A percentile compares a stretch with the other conserved stretches of the same genome.
Evolutionary conservation across 2,329 filamentous ascomycete species (phyloP).

Genomic region (Phialophora macrospora): DNA sequence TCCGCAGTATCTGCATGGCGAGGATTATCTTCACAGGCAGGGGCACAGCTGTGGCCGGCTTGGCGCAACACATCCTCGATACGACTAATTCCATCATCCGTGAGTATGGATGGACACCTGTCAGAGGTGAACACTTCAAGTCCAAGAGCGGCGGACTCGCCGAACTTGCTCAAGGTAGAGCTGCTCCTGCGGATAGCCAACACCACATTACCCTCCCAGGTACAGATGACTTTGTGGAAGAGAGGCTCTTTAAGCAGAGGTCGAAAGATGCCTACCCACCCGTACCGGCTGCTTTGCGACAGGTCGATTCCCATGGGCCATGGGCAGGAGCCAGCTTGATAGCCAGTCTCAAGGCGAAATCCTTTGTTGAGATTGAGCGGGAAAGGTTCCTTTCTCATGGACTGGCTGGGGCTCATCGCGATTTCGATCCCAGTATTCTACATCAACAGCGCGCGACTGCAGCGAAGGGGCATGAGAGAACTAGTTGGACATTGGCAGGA

Average conservation of each 20-base stretch:
- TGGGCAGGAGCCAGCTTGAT: slow-evolving; percentile 70
- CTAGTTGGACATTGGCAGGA: slow-evolving; percentile 56
- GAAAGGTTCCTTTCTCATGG: slow-evolving; percentile 64
- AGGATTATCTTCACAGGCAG: slow-evolving; percentile 87
- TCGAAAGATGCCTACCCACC: slow-evolving; percentile 47
- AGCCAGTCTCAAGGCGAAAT: slow-evolving; percentile 63
- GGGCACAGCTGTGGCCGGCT: slow-evolving; percentile 75
- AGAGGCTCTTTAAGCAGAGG: slow-evolving; percentile 59
- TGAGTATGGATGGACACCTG: slow-evolving; percentile 74
- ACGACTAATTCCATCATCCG: slow-evolving; percentile 72
- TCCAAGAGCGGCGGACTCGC: slow-evolving; percentile 36
- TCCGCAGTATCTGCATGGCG: slow-evolving; percentile 83
- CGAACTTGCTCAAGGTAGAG: slow-evolving; percentile 40
- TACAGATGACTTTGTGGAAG: slow-evolving; percentile 63
- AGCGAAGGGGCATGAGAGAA: slow-evolving; percentile 49
- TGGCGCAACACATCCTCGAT: slow-evolving; percentile 75
- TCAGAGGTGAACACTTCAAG: slow-evolving; percentile 63
- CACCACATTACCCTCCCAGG: slow-evolving; percentile 51
- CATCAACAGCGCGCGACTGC: slow-evolving; percentile 44
- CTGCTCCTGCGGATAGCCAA: slow-evolving; percentile 29
- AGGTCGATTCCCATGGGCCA: slow-evolving; percentile 64
- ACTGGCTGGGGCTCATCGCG: slow-evolving; percentile 53
- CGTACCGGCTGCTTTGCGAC: slow-evolving; percentile 52
- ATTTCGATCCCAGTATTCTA: slow-evolving; percentile 46
- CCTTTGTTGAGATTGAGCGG: slow-evolving; percentile 67